A percentile compares a stretch with the other conserved stretches of the same genome.
Evolutionary conservation across 192 early-diverging fungal genomes (phyloP).

Genomic region (Globomyces pollinis-pini): DNA sequence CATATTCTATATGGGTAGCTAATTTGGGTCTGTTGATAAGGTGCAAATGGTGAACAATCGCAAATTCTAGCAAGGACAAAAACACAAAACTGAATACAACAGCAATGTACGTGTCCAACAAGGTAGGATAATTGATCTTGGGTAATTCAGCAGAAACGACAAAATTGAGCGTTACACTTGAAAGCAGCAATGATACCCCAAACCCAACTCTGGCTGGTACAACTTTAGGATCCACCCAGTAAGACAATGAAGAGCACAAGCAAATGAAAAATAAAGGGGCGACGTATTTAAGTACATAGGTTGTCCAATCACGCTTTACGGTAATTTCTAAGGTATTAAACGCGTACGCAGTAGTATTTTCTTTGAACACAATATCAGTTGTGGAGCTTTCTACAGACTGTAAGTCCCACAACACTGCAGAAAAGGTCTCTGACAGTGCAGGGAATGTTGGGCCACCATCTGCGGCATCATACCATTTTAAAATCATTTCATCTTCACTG

Average conservation of each 20-base stretch:
- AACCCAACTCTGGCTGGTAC: slow-evolving; percentile 7
- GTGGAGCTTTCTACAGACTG: background rate
- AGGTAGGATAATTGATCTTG: slow-evolving; percentile 7
- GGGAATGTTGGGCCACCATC: background rate
- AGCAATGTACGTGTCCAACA: background rate
- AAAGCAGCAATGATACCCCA: slow-evolving; percentile 10
- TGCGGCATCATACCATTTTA: background rate
- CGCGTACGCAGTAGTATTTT: slow-evolving; percentile 2
- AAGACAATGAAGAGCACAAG: slow-evolving; percentile 6
- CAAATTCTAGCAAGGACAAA: background rate
- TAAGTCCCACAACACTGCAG: background rate
- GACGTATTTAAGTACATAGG: slow-evolving; percentile 14
- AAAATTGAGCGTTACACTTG: slow-evolving; percentile 15
- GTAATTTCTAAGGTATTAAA: background rate
- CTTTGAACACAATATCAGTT: background rate
- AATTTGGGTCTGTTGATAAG: no score
- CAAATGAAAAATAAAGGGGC: slow-evolving; percentile 10
- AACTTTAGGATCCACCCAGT: slow-evolving; percentile 14
- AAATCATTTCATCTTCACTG: background rate
- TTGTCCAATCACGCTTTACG: background rate
- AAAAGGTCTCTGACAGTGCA: slow-evolving; percentile 3
- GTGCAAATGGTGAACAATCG: no score
- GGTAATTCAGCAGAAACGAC: slow-evolving; percentile 12
- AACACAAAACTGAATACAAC: background rate
- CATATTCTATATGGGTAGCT: no score